Evolutionary conservation across 2,329 filamentous ascomycete species (phyloP).

Genomic region (Colletotrichum sp.): DNA sequence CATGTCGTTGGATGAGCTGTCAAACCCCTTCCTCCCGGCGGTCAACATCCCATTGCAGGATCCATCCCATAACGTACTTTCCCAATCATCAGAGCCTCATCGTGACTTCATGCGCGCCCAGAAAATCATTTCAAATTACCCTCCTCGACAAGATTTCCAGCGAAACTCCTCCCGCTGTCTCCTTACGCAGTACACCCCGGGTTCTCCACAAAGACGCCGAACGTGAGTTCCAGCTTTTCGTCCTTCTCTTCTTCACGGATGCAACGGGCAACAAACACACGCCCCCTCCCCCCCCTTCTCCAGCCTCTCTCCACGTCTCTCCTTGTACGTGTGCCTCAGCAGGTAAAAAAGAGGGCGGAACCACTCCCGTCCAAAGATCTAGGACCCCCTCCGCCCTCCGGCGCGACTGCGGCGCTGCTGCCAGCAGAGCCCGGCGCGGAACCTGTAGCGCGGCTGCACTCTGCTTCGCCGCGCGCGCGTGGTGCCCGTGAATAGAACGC

Average conservation of each 20-base stretch:
- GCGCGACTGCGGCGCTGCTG: neutral
- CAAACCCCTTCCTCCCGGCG: neutral
- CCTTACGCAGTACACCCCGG: neutral
- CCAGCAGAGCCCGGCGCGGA: neutral
- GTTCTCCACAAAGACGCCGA: constrained; percentile 17
- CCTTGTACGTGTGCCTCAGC: neutral
- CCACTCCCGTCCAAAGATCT: neutral
- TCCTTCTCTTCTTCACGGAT: neutral
- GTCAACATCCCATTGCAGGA: neutral
- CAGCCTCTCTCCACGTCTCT: neutral
- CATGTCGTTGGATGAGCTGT: neutral
- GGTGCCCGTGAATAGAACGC: neutral
- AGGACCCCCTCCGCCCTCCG: neutral
- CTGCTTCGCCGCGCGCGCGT: neutral
- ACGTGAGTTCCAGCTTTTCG: neutral
- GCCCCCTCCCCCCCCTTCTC: neutral
- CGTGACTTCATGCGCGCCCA: neutral
- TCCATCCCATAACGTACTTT: neutral
- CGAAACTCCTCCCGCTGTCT: neutral
- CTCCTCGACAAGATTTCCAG: neutral
- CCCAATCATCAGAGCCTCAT: constrained; percentile 2
- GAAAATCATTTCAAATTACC: neutral
- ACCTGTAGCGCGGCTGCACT: neutral
- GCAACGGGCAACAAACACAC: neutral
- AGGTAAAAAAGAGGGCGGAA: neutral